phyloP scores from a whole-genome alignment of 768 basidiomycete genomes.

The Russula griseocarnosa region DNA sequence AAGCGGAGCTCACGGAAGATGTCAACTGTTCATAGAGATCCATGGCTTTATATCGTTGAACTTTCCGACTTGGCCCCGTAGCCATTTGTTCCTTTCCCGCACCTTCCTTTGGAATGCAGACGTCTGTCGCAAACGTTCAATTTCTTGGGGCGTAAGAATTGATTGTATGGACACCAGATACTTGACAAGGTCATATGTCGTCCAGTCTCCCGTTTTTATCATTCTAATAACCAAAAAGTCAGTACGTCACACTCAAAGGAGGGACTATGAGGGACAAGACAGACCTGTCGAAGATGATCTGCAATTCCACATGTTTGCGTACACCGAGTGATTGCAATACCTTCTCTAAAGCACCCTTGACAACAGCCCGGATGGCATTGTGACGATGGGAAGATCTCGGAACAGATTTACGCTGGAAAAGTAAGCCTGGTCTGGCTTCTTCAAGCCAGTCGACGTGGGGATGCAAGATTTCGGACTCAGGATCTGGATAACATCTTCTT shows the following conservation, averaged over 20 bases:
- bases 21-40: constrained; percentile 80
- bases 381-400: constrained; percentile 79
- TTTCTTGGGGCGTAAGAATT: constrained; percentile 53
- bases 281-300: constrained; percentile 86
- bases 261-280: constrained; percentile 15
- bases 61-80: constrained; percentile 35
- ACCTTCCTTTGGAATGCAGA: constrained; percentile 67
- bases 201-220: constrained; percentile 90
- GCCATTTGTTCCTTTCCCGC: constrained; percentile 26
- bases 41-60: constrained; percentile 41
- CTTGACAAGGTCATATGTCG: constrained; percentile 74
- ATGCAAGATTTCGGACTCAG: constrained; percentile 47
- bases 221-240: constrained; percentile 48
- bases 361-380: constrained; percentile 54
- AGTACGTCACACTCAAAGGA: not conserved
- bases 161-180: constrained; percentile 83
- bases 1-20: constrained; percentile 67
- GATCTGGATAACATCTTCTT: constrained; percentile 41
- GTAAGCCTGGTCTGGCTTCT: constrained; percentile 67
- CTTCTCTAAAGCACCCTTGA: constrained; percentile 73
- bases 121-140: constrained; percentile 55
- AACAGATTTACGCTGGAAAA: constrained; percentile 86
- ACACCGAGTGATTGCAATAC: constrained; percentile 73
- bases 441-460: constrained; percentile 62
- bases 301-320: constrained; percentile 86